A percentile compares a stretch with the other conserved stretches of the same genome.
phyloP scores from a whole-genome alignment of 2,329 filamentous ascomycete genomes.

The Aspergillus pseudonomiae region DNA sequence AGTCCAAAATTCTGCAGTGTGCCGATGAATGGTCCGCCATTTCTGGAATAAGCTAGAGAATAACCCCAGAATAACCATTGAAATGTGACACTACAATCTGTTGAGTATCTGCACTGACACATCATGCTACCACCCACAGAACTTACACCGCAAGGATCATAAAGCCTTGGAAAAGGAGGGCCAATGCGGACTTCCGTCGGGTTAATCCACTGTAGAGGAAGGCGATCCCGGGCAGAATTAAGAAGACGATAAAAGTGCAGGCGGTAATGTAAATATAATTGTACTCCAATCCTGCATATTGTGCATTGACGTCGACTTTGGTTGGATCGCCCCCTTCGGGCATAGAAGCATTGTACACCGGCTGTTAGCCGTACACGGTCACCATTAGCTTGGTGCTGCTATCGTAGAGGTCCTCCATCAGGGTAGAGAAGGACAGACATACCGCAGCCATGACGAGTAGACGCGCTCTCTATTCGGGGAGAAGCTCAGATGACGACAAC shows the following conservation, averaged over 20 bases:
- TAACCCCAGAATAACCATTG: conserved; percentile 69
- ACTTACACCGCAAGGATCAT: conserved; percentile 58
- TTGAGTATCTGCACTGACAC: not conserved
- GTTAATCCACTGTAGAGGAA: conserved; percentile 67
- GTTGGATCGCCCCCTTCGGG: conserved; percentile 60
- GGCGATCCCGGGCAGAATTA: conserved; percentile 69
- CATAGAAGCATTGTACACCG: conserved; percentile 38
- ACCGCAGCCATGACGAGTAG: not conserved
- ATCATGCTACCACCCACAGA: not conserved
- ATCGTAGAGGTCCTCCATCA: not conserved
- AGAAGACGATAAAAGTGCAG: conserved; percentile 64
- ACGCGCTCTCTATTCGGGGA: not conserved
- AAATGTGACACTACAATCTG: conserved; percentile 41
- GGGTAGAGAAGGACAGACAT: not conserved
- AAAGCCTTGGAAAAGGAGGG: conserved; percentile 65
- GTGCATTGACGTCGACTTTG: conserved; percentile 58
- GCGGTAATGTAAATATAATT: conserved; percentile 62
- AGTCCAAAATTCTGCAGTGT: conserved; percentile 64
- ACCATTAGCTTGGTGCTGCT: not conserved
- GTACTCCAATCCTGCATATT: conserved; percentile 62
- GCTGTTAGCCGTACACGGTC: conserved; percentile 23
- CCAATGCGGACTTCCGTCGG: conserved; percentile 63
- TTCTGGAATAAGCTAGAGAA: conserved; percentile 63
- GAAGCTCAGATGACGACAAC: no score
- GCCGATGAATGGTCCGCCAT: conserved; percentile 65